These are phyloP conservation scores for Cardiospermum halicacabum DNA, from an alignment of 345 rosid genomes.

Conservation along the genomic window DNA sequence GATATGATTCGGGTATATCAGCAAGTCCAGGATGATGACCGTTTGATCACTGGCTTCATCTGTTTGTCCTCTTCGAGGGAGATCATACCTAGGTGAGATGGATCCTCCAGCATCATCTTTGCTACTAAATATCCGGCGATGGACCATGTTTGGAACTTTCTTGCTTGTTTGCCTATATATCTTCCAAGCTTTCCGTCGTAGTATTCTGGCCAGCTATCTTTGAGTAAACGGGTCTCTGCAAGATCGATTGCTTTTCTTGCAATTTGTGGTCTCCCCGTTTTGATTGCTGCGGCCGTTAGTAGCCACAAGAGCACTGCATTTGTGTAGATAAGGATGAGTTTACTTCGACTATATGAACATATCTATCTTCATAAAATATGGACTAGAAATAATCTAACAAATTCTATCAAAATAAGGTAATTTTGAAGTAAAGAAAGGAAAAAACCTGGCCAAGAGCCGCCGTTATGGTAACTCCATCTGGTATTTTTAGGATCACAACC, in stretches of 20 bases:
- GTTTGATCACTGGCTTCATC: slow-evolving; percentile 31
- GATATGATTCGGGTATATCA: background rate
- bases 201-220: slow-evolving; percentile 41
- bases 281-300: slow-evolving; percentile 37
- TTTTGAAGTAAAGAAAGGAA: background rate
- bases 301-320: slow-evolving; percentile 37
- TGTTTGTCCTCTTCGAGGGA: slow-evolving; percentile 37
- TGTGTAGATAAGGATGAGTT: background rate
- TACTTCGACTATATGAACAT: too few relatives aligned
- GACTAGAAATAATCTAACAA: background rate
- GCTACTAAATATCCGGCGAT: slow-evolving; percentile 39
- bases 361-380: background rate
- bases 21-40: slow-evolving; percentile 27
- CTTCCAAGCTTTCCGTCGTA: slow-evolving; percentile 35
- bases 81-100: slow-evolving; percentile 35
- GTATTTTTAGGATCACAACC: slow-evolving; percentile 68
- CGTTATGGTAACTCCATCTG: slow-evolving; percentile 64
- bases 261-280: slow-evolving; percentile 38
- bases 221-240: slow-evolving; percentile 23
- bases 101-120: slow-evolving; percentile 42
- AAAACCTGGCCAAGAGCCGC: slow-evolving; percentile 73
- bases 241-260: slow-evolving; percentile 36
- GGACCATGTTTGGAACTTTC: slow-evolving; percentile 36
- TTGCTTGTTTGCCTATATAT: slow-evolving; percentile 36
- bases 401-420: background rate